phyloP scores from a whole-genome alignment of 306 rosid species.

The Carpinus fangiana region DNA sequence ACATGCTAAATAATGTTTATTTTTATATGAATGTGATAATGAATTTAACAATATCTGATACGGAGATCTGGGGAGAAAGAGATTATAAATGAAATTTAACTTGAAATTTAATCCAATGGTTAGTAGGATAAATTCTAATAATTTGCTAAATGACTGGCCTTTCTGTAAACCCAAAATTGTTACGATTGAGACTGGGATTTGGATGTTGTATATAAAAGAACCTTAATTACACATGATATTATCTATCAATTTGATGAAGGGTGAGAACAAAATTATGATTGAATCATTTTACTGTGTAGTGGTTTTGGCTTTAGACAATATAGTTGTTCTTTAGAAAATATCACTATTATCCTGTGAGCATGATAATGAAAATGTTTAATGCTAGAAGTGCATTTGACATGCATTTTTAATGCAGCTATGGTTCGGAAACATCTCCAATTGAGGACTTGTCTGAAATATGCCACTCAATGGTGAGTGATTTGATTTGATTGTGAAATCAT shows the following conservation, averaged over 20 bases:
- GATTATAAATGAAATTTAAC: not conserved
- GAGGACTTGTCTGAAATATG: conserved; percentile 83
- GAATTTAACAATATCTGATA: not conserved
- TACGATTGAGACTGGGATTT: too few relatives aligned
- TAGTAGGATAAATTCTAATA: not conserved
- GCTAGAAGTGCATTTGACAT: conserved; percentile 31
- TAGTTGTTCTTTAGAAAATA: conserved; percentile 14
- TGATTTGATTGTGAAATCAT: not conserved
- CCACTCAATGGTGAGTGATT: conserved; percentile 68
- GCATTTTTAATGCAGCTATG: conserved; percentile 65
- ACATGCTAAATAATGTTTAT: not conserved
- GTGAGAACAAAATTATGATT: not conserved
- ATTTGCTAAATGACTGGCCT: not conserved
- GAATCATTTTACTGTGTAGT: not conserved
- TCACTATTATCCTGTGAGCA: conserved; percentile 17
- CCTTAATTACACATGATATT: not conserved
- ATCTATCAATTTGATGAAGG: not conserved
- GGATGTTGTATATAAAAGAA: not conserved
- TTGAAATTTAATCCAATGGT: not conserved
- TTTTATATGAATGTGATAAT: not conserved
- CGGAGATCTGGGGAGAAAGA: not conserved
- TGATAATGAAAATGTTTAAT: conserved; percentile 7
- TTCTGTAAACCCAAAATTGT: not conserved
- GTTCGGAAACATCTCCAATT: conserved; percentile 72
- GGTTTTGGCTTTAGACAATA: not conserved